These are phyloP conservation scores for Neocucurbitaria cava DNA, from an alignment of 2,329 filamentous ascomycete species.

Conservation along the genomic window DNA sequence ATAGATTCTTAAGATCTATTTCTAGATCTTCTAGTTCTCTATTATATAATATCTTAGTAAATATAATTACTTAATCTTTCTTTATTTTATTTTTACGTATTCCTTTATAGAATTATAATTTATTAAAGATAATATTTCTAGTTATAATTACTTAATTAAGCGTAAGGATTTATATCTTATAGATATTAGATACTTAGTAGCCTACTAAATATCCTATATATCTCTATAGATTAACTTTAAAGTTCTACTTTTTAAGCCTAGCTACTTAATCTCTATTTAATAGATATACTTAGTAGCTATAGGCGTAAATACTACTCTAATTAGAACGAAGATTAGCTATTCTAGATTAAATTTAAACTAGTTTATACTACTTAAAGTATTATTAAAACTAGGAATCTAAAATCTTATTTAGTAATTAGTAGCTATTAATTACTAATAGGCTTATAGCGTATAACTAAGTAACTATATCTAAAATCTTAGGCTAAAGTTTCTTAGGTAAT, in stretches of 20 bases:
- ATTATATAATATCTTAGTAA: too few relatives aligned
- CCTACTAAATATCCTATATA: not conserved
- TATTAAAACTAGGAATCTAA: not conserved
- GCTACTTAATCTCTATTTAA: not conserved
- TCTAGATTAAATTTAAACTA: not conserved
- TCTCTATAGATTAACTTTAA: not conserved
- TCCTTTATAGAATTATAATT: too few relatives aligned
- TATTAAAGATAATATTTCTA: not conserved
- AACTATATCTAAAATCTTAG: not conserved
- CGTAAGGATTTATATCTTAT: not conserved
- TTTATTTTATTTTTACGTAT: too few relatives aligned
- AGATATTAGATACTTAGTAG: not conserved
- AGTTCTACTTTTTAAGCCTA: not conserved
- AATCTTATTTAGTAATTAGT: too few relatives aligned
- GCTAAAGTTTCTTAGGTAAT: not conserved
- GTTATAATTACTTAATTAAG: not conserved
- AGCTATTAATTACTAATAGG: too few relatives aligned
- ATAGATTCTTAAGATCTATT: not conserved
- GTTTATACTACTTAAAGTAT: not conserved
- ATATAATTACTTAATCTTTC: too few relatives aligned
- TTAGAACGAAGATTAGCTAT: not conserved
- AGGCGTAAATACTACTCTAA: not conserved
- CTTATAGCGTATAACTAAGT: not conserved
- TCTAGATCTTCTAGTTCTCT: not conserved
- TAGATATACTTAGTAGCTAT: not conserved